Evolutionary conservation across 2,329 filamentous ascomycete species (phyloP), one percentile per base, ranked within the genome.

Genomic region (Biscogniauxia mediterranea): DNA sequence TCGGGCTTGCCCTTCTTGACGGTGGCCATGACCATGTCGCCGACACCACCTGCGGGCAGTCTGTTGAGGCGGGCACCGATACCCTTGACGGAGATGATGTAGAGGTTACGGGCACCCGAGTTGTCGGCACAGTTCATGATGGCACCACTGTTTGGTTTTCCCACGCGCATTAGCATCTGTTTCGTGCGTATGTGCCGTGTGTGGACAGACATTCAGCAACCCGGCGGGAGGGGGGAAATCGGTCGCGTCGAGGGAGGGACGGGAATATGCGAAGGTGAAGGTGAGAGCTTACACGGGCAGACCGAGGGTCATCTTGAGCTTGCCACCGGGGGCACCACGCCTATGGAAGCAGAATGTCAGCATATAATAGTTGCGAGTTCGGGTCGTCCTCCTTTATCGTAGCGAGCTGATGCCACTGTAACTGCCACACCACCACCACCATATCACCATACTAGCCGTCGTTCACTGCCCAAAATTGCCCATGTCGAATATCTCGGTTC

Each of bases 281-380:
- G 91, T 38, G 60, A 32, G 55, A 68, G 91, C 93, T 82, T 96
- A 97, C 93, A 97, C 93, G 84, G 95, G 95, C 78, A 99, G 93
- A 97, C 92, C 95, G 83, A 99, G 92, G 82, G 95, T 97, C 95
- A 99, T 99, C 91, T 97, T 98, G 78, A 98, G 91, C 91, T 99
- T 99, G 91, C 96, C 96, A 89, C 95, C 95, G 78, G 93, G 91
- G 87, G 92, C 90, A 91, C 90, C 91, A 88, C 92, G 86, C 70
- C 86, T 89, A 73, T 73, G 28, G 28, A 61, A 54, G 54, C 19
- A 20, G 42, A 57, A 13, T 32, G 64, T 71, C 57, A 70, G 69
- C 25, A 46, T 3, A n/a, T 1, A n/a, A 46, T 54, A 61, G 21
- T 52, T 54, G 42, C 7, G 11, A 13, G 56, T 57, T 32, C 42